Conservation (phyloP, 2,329 filamentous ascomycete genomes). For the Claviceps capensis region DNA sequence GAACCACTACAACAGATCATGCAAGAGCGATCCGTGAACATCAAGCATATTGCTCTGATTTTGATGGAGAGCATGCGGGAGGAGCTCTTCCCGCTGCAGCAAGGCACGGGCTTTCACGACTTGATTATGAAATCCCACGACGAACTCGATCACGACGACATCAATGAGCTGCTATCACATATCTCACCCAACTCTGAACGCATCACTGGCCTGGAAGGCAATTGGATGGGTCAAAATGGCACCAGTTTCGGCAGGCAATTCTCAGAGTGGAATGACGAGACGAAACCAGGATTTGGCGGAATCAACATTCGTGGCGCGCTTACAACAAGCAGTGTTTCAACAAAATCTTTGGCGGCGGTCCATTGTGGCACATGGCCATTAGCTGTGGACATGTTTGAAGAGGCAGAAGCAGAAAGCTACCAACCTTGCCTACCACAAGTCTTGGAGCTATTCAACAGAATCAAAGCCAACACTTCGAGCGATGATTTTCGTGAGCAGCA, state of each 20-base stretch:
- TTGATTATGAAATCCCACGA: conserved; percentile 20
- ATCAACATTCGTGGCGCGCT: conserved; percentile 25
- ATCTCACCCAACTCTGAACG: conserved; percentile 13
- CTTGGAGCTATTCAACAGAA: conserved; percentile 17
- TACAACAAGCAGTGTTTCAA: conserved; percentile 27
- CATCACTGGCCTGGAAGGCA: conserved; percentile 11
- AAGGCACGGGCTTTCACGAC: conserved; percentile 22
- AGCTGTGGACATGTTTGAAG: conserved; percentile 26
- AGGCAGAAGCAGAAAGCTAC: conserved; percentile 28
- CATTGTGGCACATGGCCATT: conserved; percentile 28
- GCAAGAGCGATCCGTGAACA: conserved; percentile 17
- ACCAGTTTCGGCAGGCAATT: conserved; percentile 1
- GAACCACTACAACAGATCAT: conserved; percentile 13
- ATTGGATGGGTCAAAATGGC: conserved; percentile 8
- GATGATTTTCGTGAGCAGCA: conserved; percentile 12
- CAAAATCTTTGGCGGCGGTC: conserved; percentile 27
- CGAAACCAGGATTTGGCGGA: conserved; percentile 20
- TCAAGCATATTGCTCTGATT: conserved; percentile 28
- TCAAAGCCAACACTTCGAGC: conserved; percentile 7
- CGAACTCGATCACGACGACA: conserved; percentile 12
- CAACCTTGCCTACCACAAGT: conserved; percentile 29
- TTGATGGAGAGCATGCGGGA: conserved; percentile 31
- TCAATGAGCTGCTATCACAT: conserved; percentile 11
- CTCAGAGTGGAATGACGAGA: conserved; percentile 8
- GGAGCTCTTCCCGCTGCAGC: conserved; percentile 29